These are phyloP conservation scores for Naganishia friedmannii DNA, from an alignment of 768 basidiomycete species.

Conservation along the genomic window DNA sequence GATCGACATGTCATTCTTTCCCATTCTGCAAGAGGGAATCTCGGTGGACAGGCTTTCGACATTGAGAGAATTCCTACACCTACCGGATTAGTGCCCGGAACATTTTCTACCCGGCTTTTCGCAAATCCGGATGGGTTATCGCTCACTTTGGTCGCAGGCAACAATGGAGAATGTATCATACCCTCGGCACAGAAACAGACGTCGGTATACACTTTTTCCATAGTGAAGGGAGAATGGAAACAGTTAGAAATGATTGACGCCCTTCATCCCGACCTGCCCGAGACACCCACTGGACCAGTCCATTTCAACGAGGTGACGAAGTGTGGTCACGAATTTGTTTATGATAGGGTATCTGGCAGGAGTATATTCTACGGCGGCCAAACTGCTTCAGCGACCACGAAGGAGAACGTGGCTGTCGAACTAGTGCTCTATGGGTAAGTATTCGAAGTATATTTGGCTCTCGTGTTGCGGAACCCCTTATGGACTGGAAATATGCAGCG, in stretches of 20 bases:
- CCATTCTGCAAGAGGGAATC: neutral
- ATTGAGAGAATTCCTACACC: neutral
- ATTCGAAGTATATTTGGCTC: neutral
- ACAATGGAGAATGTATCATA: neutral
- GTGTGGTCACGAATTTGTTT: slow-evolving; percentile 19
- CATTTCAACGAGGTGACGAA: neutral
- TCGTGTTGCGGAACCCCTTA: neutral
- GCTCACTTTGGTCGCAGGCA: slow-evolving; percentile 1
- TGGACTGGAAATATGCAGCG: neutral
- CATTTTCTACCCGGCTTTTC: neutral
- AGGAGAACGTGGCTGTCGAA: slow-evolving; percentile 3
- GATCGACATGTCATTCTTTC: slow-evolving; percentile 3
- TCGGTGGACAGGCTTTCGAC: neutral
- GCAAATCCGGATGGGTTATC: slow-evolving; percentile 4
- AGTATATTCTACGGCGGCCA: slow-evolving; percentile 6
- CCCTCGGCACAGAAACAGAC: neutral
- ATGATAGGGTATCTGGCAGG: slow-evolving; percentile 3
- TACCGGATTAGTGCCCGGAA: neutral
- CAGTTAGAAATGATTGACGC: neutral
- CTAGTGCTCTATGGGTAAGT: neutral
- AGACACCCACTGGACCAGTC: neutral
- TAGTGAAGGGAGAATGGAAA: slow-evolving; percentile 4
- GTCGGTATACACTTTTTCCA: slow-evolving; percentile 2
- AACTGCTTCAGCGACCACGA: slow-evolving; percentile 1
- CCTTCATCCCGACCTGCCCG: neutral